Base-by-base conservation (phyloP, 2,329 filamentous ascomycete genomes). In the Mycocentrospora acerina region DNA sequence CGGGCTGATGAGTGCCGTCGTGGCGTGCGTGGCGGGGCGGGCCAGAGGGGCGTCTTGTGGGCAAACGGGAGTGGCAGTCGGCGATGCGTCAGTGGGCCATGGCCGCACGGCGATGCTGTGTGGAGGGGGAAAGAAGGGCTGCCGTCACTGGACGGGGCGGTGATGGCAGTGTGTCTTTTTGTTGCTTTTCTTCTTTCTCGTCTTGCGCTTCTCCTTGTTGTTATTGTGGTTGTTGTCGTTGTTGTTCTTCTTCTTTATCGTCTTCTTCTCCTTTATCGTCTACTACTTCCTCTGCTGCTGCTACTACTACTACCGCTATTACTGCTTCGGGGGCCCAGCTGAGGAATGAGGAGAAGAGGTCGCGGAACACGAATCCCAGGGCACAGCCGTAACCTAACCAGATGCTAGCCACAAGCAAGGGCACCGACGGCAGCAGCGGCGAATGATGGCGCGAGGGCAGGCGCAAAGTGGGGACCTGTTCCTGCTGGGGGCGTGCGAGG, bases 1-100 rank as follows among this genome's bases (percentile, higher is more conserved):
- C 32, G 64, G 65, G 59, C 53, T 68, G 61, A 71, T 69, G 44
- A 71, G 60, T 53, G 71, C 68, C 50, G 69, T 70, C 69, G 71
- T 71, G 43, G 50, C 44, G 31, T 29, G 35, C 9, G 28, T 26
- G 12, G 33, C 14, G n/a, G 43, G n/a, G 26, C 32, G 13, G 34
- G 15, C 38, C 24, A 30, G 35, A 36, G 32, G 32, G 13, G 24
- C 29, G 32, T 35, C 15, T 24, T 19, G 42, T 40, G 34, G 24
- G 39, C 13, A 13, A 25, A 30, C 12, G 32, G 22, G 35, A 29
- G 29, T 22, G 19, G 19, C 5, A 6, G 19, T 22, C 5, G 19
- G 51, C 46, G 47, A 49, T 46, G 56, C 51, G 49, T 62, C 58
- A 64, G 47, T 58, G 56, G 57, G 60, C 60, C 63, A 66, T 64